Conservation (phyloP, 495 filamentous ascomycete species). For the Usnea hakonensis region DNA sequence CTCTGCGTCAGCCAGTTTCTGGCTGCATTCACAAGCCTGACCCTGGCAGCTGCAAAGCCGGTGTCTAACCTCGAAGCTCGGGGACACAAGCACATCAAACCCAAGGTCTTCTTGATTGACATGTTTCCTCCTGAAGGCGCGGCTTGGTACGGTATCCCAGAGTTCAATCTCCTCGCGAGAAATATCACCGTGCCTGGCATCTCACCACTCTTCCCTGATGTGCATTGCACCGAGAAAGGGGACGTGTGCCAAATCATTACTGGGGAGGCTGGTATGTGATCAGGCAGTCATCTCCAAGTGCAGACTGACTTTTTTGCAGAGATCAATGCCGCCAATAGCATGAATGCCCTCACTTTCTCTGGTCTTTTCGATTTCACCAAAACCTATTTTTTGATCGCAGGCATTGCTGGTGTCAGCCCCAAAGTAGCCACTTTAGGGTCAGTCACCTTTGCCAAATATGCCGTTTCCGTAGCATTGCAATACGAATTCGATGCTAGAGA, state of each 20-base stretch:
- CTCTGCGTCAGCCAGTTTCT: slow-evolving; percentile 8
- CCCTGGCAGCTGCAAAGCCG: slow-evolving; percentile 13
- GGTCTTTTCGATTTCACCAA: slow-evolving; percentile 54
- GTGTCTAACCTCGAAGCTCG: slow-evolving; percentile 4
- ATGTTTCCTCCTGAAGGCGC: slow-evolving; percentile 66
- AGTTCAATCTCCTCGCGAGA: slow-evolving; percentile 52
- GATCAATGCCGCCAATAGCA: slow-evolving; percentile 65
- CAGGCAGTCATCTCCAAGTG: background rate
- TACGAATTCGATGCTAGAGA: slow-evolving; percentile 68
- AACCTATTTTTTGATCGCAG: slow-evolving; percentile 65
- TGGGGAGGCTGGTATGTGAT: slow-evolving; percentile 32
- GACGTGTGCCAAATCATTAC: slow-evolving; percentile 57
- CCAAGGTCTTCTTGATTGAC: slow-evolving; percentile 63
- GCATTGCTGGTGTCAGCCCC: slow-evolving; percentile 67
- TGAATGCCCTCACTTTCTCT: slow-evolving; percentile 51
- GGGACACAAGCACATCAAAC: slow-evolving; percentile 24
- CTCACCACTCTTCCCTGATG: slow-evolving; percentile 55
- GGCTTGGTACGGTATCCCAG: slow-evolving; percentile 55
- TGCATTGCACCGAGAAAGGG: slow-evolving; percentile 52
- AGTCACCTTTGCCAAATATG: slow-evolving; percentile 60
- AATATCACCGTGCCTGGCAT: slow-evolving; percentile 63
- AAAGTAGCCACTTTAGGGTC: slow-evolving; percentile 52
- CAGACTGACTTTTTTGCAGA: slow-evolving; percentile 31
- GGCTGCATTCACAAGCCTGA: background rate
- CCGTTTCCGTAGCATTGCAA: slow-evolving; percentile 65